Conservation (phyloP, 305 asterid genomes). For the Caryopteris hybrid region DNA sequence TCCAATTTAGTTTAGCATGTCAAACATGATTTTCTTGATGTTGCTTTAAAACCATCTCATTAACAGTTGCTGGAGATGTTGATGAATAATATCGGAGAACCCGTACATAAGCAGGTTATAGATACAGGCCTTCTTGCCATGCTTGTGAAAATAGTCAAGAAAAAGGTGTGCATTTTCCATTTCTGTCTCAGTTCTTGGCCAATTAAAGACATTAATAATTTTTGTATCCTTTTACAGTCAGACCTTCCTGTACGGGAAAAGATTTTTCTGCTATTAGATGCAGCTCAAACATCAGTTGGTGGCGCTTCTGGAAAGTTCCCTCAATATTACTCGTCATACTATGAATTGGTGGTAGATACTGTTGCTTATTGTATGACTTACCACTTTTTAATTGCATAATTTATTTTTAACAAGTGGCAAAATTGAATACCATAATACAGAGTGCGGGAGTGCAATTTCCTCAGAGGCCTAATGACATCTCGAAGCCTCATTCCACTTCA, state of each 20-base stretch:
- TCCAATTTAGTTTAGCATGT: constrained; percentile 6
- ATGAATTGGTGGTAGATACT: constrained; percentile 85
- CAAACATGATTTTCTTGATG: constrained; percentile 7
- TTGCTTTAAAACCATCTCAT: constrained; percentile 12
- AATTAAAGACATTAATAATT: neutral
- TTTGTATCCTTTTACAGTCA: constrained; percentile 41
- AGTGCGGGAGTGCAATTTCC: constrained; percentile 92
- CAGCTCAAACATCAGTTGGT: constrained; percentile 92
- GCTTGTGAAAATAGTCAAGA: constrained; percentile 91
- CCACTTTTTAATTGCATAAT: neutral
- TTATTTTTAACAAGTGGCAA: neutral
- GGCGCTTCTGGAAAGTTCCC: constrained; percentile 94
- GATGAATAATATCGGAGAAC: constrained; percentile 90
- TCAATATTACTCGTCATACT: constrained; percentile 77
- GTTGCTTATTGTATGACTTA: constrained; percentile 9
- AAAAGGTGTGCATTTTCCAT: constrained; percentile 43
- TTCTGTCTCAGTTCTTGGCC: neutral
- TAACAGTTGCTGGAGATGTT: constrained; percentile 92
- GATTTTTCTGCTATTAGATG: constrained; percentile 86
- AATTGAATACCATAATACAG: constrained; percentile 38
- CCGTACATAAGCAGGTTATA: constrained; percentile 85
- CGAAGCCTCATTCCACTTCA: constrained; percentile 37
- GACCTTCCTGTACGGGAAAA: constrained; percentile 78
- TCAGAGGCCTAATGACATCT: constrained; percentile 45
- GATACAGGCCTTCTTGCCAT: constrained; percentile 67